Percentiles rank a stretch among this genome's conserved stretches.
Conservation (phyloP, 78 protist species). For the Isochrysis galbana region DNA sequence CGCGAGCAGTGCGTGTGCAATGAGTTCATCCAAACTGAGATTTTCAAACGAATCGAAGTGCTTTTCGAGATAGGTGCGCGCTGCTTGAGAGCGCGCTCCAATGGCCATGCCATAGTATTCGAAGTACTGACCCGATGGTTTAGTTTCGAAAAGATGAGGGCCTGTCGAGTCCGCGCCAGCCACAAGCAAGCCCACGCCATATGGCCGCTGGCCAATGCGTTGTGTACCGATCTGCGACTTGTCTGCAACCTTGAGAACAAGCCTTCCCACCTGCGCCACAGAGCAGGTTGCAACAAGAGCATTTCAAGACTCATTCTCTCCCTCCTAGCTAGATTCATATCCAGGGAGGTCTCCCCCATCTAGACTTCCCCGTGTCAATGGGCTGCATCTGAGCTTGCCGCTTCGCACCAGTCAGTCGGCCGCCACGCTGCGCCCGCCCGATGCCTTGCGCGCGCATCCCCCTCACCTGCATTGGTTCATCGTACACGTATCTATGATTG, state of each 20-base stretch:
- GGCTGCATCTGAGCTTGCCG: too few species aligned
- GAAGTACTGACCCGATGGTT: slow-evolving; percentile 92
- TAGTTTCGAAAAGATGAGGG: slow-evolving; percentile 84
- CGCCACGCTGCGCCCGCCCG: too few species aligned
- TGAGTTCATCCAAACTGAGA: slow-evolving; percentile 70
- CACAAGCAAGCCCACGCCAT: slow-evolving; percentile 95
- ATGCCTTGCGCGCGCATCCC: too few species aligned
- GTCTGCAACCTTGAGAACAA: slow-evolving; percentile 82
- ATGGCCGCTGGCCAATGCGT: slow-evolving; percentile 87
- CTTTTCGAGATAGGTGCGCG: slow-evolving; percentile 94
- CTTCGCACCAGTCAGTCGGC: too few species aligned
- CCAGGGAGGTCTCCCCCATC: too few species aligned
- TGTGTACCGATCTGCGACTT: slow-evolving; percentile 73
- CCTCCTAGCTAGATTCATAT: too few species aligned
- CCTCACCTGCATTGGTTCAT: slow-evolving; percentile 76
- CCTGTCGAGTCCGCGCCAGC: slow-evolving; percentile 83
- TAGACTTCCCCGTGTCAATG: too few species aligned
- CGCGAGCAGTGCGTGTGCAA: slow-evolving; percentile 86
- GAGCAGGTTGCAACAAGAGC: too few species aligned
- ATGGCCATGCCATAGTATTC: slow-evolving; percentile 90
- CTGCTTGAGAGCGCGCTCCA: slow-evolving; percentile 83
- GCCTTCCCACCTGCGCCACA: too few species aligned
- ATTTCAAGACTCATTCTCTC: too few species aligned
- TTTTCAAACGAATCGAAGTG: slow-evolving; percentile 63
- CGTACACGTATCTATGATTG: slow-evolving; percentile 79